phyloP scores from a whole-genome alignment of 495 filamentous ascomycete genomes.

The Penicillium turbatum region DNA sequence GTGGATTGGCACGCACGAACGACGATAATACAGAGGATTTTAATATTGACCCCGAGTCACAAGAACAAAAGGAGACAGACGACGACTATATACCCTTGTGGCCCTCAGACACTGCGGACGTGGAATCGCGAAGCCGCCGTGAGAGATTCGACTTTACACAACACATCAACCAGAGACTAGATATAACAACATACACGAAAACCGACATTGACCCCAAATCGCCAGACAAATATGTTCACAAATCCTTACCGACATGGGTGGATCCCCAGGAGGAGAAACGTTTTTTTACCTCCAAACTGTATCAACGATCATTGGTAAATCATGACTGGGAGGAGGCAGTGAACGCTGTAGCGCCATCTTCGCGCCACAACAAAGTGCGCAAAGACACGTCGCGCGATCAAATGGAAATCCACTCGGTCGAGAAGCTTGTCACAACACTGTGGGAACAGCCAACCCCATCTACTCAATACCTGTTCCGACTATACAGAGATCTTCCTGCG shows the following conservation, averaged over 20 bases:
- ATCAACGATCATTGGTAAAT: slow-evolving; percentile 13
- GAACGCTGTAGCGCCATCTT: slow-evolving; percentile 13
- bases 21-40: slow-evolving; percentile 8
- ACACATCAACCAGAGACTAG: neutral
- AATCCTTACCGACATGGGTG: slow-evolving; percentile 3
- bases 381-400: slow-evolving; percentile 14
- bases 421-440: slow-evolving; percentile 40
- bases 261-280: slow-evolving; percentile 15
- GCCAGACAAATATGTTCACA: neutral
- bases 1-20: slow-evolving; percentile 21
- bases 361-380: neutral
- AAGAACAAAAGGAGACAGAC: neutral
- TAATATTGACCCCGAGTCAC: neutral
- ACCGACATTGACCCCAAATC: neutral
- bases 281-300: slow-evolving; percentile 13
- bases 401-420: slow-evolving; percentile 32
- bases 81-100: slow-evolving; percentile 7
- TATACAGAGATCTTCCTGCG: slow-evolving; percentile 57
- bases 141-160: slow-evolving; percentile 4
- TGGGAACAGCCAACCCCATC: slow-evolving; percentile 35
- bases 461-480: slow-evolving; percentile 52
- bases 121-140: neutral
- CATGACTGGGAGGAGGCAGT: slow-evolving; percentile 17
- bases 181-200: neutral
- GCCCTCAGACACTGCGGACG: slow-evolving; percentile 3